phyloP scores from a whole-genome alignment of 768 basidiomycete genomes.

The Macrolepiota fuliginosa region DNA sequence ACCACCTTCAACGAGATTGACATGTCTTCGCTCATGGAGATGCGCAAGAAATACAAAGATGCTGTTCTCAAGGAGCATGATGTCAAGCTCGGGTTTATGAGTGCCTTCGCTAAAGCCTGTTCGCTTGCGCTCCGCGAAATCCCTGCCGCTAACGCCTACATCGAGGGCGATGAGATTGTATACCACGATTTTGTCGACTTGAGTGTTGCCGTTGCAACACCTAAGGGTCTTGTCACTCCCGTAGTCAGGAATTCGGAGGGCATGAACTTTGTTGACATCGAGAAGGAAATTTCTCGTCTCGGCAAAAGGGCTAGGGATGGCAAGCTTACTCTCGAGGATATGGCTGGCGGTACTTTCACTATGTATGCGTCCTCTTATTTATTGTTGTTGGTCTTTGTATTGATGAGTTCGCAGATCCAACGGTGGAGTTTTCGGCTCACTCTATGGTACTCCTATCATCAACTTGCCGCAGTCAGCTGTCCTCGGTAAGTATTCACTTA shows the following conservation, averaged over 20 bases:
- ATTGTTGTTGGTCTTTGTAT: not conserved
- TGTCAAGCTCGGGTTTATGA: constrained; percentile 98
- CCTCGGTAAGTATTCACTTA: constrained; percentile 51
- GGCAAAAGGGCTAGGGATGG: constrained; percentile 95
- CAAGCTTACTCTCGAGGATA: constrained; percentile 95
- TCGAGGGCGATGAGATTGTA: constrained; percentile 92
- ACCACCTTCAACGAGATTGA: constrained; percentile 99
- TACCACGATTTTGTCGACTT: constrained; percentile 92
- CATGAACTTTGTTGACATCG: constrained; percentile 87
- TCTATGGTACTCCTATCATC: constrained; percentile 99
- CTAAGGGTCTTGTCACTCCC: constrained; percentile 96
- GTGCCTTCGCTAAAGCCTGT: constrained; percentile 89
- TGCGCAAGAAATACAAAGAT: constrained; percentile 95
- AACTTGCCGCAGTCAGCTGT: constrained; percentile 95
- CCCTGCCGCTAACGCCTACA: constrained; percentile 90
- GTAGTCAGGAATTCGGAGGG: constrained; percentile 89
- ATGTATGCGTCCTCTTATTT: constrained; percentile 53
- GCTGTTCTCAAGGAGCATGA: constrained; percentile 86
- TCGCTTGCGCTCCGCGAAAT: constrained; percentile 86
- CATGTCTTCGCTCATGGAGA: constrained; percentile 93
- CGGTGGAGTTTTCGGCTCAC: constrained; percentile 96
- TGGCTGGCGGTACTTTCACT: constrained; percentile 98
- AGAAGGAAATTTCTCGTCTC: constrained; percentile 86
- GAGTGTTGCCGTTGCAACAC: constrained; percentile 94
- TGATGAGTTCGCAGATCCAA: constrained; percentile 67